Base-by-base conservation (phyloP, 2,329 filamentous ascomycete species). In the Xylogone sp. region DNA sequence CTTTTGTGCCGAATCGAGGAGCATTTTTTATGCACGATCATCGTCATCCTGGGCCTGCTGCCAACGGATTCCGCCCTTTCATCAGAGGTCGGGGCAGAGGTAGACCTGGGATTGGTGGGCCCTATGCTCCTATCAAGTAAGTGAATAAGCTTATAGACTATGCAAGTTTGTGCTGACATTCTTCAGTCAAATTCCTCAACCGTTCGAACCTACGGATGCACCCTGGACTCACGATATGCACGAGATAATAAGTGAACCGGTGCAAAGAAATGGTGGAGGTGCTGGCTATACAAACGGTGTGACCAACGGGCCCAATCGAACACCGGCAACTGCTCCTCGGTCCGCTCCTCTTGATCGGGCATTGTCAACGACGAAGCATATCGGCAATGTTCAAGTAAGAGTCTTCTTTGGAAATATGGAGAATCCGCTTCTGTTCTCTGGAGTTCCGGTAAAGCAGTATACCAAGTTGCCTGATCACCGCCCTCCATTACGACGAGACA, bases 11-110 rank as follows among this genome's bases (percentile, higher is more conserved):
- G 49, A 97, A 95, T 65, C 80, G 93, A 59, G 94, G 94, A 53
- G 87, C 89, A 56, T 97, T 97, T 76, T 97, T 97, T 74, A 91
- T 97, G 83, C 93, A 97, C 69, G 94, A 97, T 67, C 90, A 94
- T 64, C 83, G 90, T 56, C 86, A 90, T 61, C 82, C 87, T 51
- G 87, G 87, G n/a, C 81, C 86, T 43, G 83, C 84, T 58, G 81
- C 85, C 49, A 93, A 92, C 69, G 87, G 87, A 49, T 90, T 93
- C 69, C 79, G 88, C 52, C 82, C 85, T 12, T 87, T 86, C 67
- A 81, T 81, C 27, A 79, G 86, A 69, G 85, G 83, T 34, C 74
- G 79, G 55, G 78, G 83, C 58, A 76, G 82, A 69, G 89, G 83
- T 46, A 69, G 69, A 62, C 77, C 68, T 62, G 82, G 70, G 62